Evolutionary conservation across 1,139 yeast species (phyloP), one percentile per base, ranked within the genome.

Genomic region (Citeromyces hawaiiensis): DNA sequence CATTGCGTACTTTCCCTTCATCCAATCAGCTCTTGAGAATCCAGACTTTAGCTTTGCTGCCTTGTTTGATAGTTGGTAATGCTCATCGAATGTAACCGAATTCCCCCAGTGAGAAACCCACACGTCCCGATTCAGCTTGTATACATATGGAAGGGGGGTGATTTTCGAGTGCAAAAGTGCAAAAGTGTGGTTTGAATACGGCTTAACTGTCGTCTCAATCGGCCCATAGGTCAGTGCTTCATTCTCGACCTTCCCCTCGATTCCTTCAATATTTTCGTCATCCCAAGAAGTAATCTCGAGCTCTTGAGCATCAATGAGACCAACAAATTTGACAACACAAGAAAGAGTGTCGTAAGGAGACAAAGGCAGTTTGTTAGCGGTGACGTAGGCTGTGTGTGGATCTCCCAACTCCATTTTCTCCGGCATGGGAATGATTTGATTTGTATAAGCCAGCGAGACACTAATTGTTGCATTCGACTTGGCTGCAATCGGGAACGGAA

Each of bases 71-170:
- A 88, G 52, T 61, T 87, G 91, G 55, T 86, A 88, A 51, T 81
- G 77, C 55, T 93, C 98, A 55, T 86, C 95, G 45, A 78, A 63
- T 40, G 81, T 75, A 10, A 77, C 53, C 4, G 78, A 61, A 39
- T 68, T 60, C 21, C 81, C 76, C 83, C 83, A 77, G 50, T 80
- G 87, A 2, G 85, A 76, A 40, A 87, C 68, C 96, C 97, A 88
- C 38, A 85, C 60, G 38, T 83, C 83, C 56, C 97, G 74, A 47
- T 74, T 65, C 44, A 86, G 66, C 44, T 63, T 67, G 46, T 70
- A 66, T 10, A 76, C 83, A 46, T 70, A 70, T 11, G 76, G 61
- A 45, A 87, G 54, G 9, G 97, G 94, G 36, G 63, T 55, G 49
- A 81, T 77, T 56, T 75, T 85, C 42, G 72, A 75, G 58, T 72